Conservation (phyloP, 805 yeast genomes). For the Cyberlindnera bimundalis region DNA sequence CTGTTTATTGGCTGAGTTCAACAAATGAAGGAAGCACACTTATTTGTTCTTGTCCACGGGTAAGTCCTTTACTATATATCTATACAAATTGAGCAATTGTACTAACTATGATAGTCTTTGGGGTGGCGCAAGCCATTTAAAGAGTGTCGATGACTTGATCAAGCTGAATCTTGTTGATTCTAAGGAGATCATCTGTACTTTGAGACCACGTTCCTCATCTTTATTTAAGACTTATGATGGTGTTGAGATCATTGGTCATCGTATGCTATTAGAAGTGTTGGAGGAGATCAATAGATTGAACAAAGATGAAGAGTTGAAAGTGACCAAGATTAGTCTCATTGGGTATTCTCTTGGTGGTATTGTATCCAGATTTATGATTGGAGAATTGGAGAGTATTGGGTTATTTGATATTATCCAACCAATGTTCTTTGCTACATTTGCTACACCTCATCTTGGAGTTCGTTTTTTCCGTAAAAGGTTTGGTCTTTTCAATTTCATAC, state of each 20-base stretch:
- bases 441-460: slow-evolving; percentile 74
- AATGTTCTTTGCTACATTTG: slow-evolving; percentile 60
- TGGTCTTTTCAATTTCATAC: slow-evolving; percentile 43
- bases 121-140: slow-evolving; percentile 63
- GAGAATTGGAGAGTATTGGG: slow-evolving; percentile 54
- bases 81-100: no score
- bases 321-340: slow-evolving; percentile 62
- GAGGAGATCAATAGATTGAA: slow-evolving; percentile 35
- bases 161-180: slow-evolving; percentile 34
- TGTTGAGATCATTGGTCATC: slow-evolving; percentile 63
- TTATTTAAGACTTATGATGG: slow-evolving; percentile 86
- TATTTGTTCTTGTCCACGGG: slow-evolving; percentile 77
- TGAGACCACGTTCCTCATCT: slow-evolving; percentile 57
- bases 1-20: no score
- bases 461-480: slow-evolving; percentile 41
- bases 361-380: slow-evolving; percentile 76
- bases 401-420: slow-evolving; percentile 62
- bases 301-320: slow-evolving; percentile 25
- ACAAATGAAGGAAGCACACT: slow-evolving; percentile 38
- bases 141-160: slow-evolving; percentile 42
- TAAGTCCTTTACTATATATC: no score
- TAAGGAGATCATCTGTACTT: slow-evolving; percentile 41
- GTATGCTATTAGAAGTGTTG: slow-evolving; percentile 65
- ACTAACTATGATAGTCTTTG: slow-evolving; percentile 41
- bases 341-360: slow-evolving; percentile 93